Conservation (phyloP, 371 early-diverging fungal genomes). For the Rhizopus microsporus region DNA sequence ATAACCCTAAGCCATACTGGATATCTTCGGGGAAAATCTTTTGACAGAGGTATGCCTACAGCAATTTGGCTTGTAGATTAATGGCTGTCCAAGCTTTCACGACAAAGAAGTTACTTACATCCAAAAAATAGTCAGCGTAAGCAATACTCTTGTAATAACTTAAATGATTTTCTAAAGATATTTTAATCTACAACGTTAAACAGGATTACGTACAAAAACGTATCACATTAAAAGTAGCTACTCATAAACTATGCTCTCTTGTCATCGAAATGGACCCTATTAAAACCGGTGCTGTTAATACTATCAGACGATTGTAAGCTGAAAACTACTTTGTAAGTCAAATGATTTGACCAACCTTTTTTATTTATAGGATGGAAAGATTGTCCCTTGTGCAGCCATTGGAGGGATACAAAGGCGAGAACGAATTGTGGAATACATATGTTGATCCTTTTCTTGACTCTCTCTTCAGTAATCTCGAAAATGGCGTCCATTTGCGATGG, state of each 20-base stretch:
- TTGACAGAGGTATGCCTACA: constrained; percentile 10
- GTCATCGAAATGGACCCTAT: constrained; percentile 7
- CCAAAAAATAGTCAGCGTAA: constrained; percentile 3
- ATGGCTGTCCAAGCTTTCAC: constrained; percentile 8
- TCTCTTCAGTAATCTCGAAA: constrained; percentile 6
- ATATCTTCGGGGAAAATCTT: constrained; percentile 10
- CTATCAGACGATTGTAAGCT: constrained; percentile 12
- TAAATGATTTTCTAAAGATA: constrained; percentile 4
- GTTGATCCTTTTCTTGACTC: constrained; percentile 9
- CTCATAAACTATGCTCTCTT: constrained; percentile 10
- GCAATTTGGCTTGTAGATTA: constrained; percentile 9
- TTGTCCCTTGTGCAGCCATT: constrained; percentile 7
- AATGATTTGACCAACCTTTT: constrained; percentile 9
- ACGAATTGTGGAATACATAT: not conserved
- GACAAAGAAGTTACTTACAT: constrained; percentile 1
- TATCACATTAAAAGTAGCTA: constrained; percentile 12
- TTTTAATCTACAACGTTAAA: constrained; percentile 12
- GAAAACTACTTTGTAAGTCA: constrained; percentile 10
- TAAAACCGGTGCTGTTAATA: constrained; percentile 7
- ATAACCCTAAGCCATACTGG: too few species aligned
- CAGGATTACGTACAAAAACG: constrained; percentile 11
- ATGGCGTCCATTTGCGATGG: constrained; percentile 8
- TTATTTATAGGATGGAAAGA: constrained; percentile 12
- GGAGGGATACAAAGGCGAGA: constrained; percentile 4
- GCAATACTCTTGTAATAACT: constrained; percentile 7